Conservation (phyloP, 176 grass and related monocot genomes). For the Triticum monococcum region DNA sequence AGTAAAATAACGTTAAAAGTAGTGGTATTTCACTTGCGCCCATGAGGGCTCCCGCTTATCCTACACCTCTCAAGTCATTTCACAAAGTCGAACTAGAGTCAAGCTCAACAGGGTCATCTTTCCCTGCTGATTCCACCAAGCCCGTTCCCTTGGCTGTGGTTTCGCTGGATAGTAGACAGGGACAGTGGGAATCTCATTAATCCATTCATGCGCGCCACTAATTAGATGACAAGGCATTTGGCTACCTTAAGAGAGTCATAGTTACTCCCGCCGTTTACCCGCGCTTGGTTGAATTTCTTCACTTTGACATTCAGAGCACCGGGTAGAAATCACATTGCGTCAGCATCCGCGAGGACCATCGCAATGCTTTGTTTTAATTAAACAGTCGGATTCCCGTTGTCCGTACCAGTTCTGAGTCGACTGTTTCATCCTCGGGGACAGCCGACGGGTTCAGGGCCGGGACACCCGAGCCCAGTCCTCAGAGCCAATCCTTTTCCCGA, state of each 20-base stretch:
- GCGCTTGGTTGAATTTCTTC: conserved; percentile 77
- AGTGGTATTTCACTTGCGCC: conserved; percentile 29
- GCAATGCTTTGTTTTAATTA: conserved; percentile 91
- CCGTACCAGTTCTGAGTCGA: conserved; percentile 62
- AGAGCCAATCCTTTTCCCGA: conserved; percentile 79
- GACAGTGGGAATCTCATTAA: conserved; percentile 52
- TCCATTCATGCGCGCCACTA: conserved; percentile 68
- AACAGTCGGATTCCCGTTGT: conserved; percentile 74
- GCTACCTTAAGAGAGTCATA: conserved; percentile 93
- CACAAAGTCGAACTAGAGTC: too few species aligned
- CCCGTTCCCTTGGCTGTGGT: neutral
- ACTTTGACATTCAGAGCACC: conserved; percentile 85
- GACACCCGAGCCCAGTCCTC: conserved; percentile 63
- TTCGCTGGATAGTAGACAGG: conserved; percentile 29
- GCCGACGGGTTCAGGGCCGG: conserved; percentile 19
- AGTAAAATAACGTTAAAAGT: conserved; percentile 35
- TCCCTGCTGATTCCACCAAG: neutral
- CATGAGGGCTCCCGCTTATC: neutral
- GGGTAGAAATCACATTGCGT: conserved; percentile 73
- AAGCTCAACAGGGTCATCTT: neutral
- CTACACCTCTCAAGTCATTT: conserved; percentile 6
- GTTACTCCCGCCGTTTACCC: conserved; percentile 76
- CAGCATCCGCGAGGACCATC: conserved; percentile 70
- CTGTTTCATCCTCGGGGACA: conserved; percentile 45
- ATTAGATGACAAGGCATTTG: conserved; percentile 76